Evolutionary conservation across 164 flowering plant species (phyloP).

Genomic region (Brasenia schreberi): DNA sequence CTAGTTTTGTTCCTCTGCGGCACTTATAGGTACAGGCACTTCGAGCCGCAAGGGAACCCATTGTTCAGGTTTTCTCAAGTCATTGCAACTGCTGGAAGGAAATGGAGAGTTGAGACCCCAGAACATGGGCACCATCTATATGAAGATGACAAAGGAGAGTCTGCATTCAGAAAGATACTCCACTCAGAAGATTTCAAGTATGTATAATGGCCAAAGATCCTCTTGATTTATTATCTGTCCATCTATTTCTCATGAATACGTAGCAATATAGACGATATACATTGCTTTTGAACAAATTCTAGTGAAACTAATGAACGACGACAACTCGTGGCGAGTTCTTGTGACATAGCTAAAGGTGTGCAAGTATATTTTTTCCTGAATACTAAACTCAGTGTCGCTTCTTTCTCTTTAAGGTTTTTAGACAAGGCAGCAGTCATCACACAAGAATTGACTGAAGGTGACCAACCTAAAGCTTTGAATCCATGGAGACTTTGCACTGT

Average conservation of each 20-base stretch:
- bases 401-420: conserved; percentile 39
- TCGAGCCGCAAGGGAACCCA: conserved; percentile 80
- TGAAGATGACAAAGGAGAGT: conserved; percentile 28
- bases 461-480: conserved; percentile 15
- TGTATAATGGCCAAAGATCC: conserved; percentile 6
- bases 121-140: conserved; percentile 27
- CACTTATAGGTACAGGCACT: conserved; percentile 60
- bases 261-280: too few relatives aligned
- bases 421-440: conserved; percentile 62
- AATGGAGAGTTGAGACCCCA: conserved; percentile 39
- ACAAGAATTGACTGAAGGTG: conserved; percentile 26
- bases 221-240: too few relatives aligned
- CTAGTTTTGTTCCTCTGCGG: conserved; percentile 61
- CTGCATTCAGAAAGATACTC: conserved; percentile 45
- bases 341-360: too few relatives aligned
- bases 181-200: conserved; percentile 81
- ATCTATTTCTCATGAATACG: too few relatives aligned
- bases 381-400: neutral
- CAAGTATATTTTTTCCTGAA: too few relatives aligned
- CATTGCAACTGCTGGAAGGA: conserved; percentile 47
- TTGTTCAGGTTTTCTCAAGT: conserved; percentile 67
- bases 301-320: too few relatives aligned
- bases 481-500: conserved; percentile 75
- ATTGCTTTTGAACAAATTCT: too few relatives aligned
- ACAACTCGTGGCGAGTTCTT: too few relatives aligned